A percentile compares a stretch with the other conserved stretches of the same genome.
phyloP scores from a whole-genome alignment of 2,329 filamentous ascomycete species.

The Fusarium clavum region DNA sequence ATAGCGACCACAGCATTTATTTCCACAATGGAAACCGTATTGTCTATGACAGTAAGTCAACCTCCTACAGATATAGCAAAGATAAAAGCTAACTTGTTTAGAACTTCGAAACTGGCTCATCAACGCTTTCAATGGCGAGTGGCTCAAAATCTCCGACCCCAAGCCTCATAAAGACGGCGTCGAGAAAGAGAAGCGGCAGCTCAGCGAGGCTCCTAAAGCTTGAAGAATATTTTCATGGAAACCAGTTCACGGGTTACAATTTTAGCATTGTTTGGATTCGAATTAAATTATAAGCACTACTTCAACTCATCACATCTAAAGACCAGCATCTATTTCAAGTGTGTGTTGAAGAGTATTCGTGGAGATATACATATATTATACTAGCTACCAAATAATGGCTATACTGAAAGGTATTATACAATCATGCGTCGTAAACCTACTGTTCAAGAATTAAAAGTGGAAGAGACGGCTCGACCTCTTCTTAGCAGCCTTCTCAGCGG shows the following conservation, averaged over 20 bases:
- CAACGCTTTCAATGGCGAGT: slow-evolving; percentile 98
- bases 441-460: not conserved
- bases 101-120: slow-evolving; percentile 90
- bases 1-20: slow-evolving; percentile 93
- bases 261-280: not conserved
- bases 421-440: slow-evolving; percentile 5
- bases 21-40: slow-evolving; percentile 94
- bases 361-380: not conserved
- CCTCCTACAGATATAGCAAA: accelerated
- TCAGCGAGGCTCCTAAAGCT: not conserved
- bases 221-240: not conserved
- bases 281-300: not conserved
- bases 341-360: not conserved
- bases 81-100: slow-evolving; percentile 49
- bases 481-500: slow-evolving; percentile 22
- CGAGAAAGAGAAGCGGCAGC: slow-evolving; percentile 39
- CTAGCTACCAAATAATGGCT: not conserved
- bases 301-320: not conserved
- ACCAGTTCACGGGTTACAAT: too few relatives aligned
- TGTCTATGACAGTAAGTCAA: slow-evolving; percentile 87
- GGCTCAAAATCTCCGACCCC: slow-evolving; percentile 71
- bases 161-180: slow-evolving; percentile 56
- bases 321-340: not conserved
- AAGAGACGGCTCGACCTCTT: slow-evolving; percentile 34
- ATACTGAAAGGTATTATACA: slow-evolving; percentile 2